Base-by-base conservation (phyloP, 768 basidiomycete species). In the Tubosaeta brunneosetosa region DNA sequence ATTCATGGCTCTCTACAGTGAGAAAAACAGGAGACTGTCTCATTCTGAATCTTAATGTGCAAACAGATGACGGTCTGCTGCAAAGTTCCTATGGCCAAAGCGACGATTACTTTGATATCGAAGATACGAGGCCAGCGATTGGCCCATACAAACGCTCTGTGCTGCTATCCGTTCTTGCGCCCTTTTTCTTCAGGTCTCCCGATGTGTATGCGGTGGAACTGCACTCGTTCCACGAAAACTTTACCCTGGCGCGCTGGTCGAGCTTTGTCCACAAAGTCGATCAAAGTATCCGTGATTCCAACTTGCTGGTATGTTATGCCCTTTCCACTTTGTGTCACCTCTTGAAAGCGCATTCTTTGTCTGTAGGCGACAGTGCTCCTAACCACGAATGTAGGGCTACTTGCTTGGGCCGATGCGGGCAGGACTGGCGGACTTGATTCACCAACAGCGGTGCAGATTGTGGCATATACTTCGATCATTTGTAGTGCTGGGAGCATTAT, bases 41-140 rank as follows among this genome's bases (percentile, higher is more conserved):
- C 37, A 48, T 38, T 37, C 26, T 46, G 17, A 44, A 14, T 27
- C n/a, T 36, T 49, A 6, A 1, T 6, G 37, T 9, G 10, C 32
- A 34, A 45, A 16, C 17, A 67, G 66, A 62, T 12, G 64, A 68
- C 0, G 68, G 66, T 6, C 43, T 66, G 2, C 42, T 68, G 19
- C 55, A 55, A 27, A 70, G 62, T 22, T 64, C 64, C 22, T 70
- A 68, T 44, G 66, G 68, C 10, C 66, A 68, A 51, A 50, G 43
- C 5, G 66, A 70, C 38, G 68, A 68, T 36, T 64, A 61, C 44
- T 70, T 66, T 47, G 66, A 68, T 36, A 66, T 70, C 38, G 64
- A 70, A 1, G 53, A 56, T 33, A 55, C 53, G 4, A 49, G 50
- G 4, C 52, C 58, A 6, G 6, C 3, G 2, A 12, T 53, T 4